These are phyloP conservation scores for Ascochyta rabiei DNA, from an alignment of 2,329 filamentous ascomycete species.

Conservation along the genomic window DNA sequence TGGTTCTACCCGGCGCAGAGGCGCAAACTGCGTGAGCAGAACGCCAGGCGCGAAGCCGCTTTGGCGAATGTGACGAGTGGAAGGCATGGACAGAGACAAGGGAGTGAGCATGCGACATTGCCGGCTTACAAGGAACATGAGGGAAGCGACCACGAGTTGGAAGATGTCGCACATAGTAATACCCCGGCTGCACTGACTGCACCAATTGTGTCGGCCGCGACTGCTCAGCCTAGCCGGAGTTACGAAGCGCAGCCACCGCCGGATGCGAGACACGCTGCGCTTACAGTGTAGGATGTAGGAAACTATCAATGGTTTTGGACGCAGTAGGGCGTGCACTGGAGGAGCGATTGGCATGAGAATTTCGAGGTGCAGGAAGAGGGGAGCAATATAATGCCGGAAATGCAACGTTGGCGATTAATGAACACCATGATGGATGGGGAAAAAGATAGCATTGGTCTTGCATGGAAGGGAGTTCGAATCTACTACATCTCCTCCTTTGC, in stretches of 20 bases:
- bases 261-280: neutral
- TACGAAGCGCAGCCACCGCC: neutral
- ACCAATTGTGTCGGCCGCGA: neutral
- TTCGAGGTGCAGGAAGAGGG: no score
- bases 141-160: neutral
- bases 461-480: no score
- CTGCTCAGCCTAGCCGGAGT: neutral
- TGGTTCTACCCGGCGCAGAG: constrained; percentile 13
- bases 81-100: neutral
- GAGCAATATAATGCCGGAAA: no score
- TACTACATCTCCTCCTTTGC: no score
- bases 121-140: constrained; percentile 1
- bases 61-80: neutral
- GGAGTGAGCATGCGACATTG: neutral
- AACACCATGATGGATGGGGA: no score
- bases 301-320: no score
- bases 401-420: no score
- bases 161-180: neutral
- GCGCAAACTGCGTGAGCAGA: constrained; percentile 10
- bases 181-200: neutral
- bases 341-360: no score
- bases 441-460: no score
- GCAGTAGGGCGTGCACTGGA: no score
- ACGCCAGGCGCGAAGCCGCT: neutral
- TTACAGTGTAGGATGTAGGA: neutral